Evolutionary conservation across 129 eudicot genomes (phyloP), one percentile per base, ranked within the genome.

Genomic region (Smallanthus sonchifolius): DNA sequence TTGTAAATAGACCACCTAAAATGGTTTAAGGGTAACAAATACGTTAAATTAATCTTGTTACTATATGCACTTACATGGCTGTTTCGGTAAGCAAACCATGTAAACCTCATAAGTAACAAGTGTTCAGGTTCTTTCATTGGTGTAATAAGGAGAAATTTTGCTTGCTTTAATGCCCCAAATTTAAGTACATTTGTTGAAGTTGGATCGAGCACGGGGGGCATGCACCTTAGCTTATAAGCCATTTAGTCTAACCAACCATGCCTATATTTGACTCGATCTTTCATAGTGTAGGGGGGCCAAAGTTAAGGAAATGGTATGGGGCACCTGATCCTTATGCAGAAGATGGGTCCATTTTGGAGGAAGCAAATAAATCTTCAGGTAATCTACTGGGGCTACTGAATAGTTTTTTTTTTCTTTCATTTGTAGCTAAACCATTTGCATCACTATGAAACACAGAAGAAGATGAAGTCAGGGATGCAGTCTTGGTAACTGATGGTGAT

Each of bases 281-380:
- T 20, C 10, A 32, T 64, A 65, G 61, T 75, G 69, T 56, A 94
- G 99, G 99, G n/a, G 99, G 99, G 15, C 99, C 99, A 16, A 94
- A 94, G 82, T 75, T 94, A 68, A 88, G 99, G 77, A 94, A 85
- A 80, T 94, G 99, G 99, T 94, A 94, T 17, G 99, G 99, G 65
- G 99, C 99, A 83, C 91, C 99, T 61, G 94, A 82, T 49, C 83
- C 80, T 43, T 72, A 80, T 62, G 65, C 89, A 5, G 86, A 85
- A 64, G 94, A 83, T 83, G 88, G 80, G 82, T 76, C 88, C 60
- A 62, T 6, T 73, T 51, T 57, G 48, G 85, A 82, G 71, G 85
- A 86, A 77, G 84, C 87, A 28, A 88, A 86, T 77, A 77, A 61
- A 36, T 69, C 82, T 70, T 69, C 84, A 70, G 94, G 99, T 91